Base-by-base conservation (phyloP, 441 rosid genomes). In the Gossypium trilobum region DNA sequence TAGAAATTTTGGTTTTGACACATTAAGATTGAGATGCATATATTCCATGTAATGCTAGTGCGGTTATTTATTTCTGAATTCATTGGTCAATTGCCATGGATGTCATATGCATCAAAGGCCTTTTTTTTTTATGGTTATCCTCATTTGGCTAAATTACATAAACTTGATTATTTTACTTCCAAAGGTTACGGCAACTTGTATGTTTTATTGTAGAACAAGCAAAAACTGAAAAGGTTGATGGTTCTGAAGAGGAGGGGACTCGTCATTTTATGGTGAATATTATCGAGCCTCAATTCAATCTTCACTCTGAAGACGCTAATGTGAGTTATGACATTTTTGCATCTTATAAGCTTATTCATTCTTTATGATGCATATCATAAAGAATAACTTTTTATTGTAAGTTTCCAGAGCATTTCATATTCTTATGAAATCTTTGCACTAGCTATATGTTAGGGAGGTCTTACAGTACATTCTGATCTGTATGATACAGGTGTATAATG, bases 261-360 rank as follows among this genome's bases (percentile, higher is more conserved):
- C 86, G 85, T 61, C 92, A 90, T 77, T 90, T 90, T 76, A 90
- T 91, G 99, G 99, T 96, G 80, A 93, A 96, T 83, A 93, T 96
- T 77, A 86, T 90, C 76, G 96, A 89, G 87, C 99, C 98, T 39
- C 99, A 96, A 79, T 96, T 96, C 82, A 96, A 96, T 88, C 99
- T 96, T 72, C 99, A 96, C 75, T 91, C 99, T 0, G 98, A 91
- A 83, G 99, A 93, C 25, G 97, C 96, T 70, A 96, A 88, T 89
- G 99, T 96, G 85, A 88, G 98, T 84, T 79, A 48, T 64, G 33
- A 72, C 19, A 20, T 19, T 59, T 71, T 39, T 56, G 39, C 55
- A 56, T 56, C 55, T 64, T 42, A 23, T 56, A 4, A n/a, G 22
- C 57, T 57, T 57, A 14, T 57, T 23, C 36, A 1, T 57, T 46